Evolutionary conservation across 768 basidiomycete species (phyloP).

Genomic region (Boletus rubroflammeus): DNA sequence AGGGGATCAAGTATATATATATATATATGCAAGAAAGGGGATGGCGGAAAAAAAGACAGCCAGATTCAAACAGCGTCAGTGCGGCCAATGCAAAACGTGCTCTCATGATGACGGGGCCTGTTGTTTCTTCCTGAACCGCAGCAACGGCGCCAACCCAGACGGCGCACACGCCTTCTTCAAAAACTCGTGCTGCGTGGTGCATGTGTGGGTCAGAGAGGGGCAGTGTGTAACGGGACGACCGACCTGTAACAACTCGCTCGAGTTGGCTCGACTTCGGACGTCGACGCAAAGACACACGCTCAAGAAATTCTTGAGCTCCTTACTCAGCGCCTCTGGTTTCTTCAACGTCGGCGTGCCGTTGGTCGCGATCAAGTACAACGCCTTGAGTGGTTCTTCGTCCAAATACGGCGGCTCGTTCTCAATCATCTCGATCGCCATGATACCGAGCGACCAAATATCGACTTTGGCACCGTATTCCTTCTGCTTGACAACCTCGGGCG

Average conservation of each 20-base stretch:
- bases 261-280: conserved; percentile 88
- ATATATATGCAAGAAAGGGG: conserved; percentile 22
- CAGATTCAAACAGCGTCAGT: background rate
- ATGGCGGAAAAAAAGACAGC: background rate
- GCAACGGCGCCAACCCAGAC: conserved; percentile 77
- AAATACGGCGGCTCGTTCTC: conserved; percentile 96
- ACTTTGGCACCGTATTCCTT: conserved; percentile 97
- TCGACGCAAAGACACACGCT: conserved; percentile 99
- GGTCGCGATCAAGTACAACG: conserved; percentile 93
- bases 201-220: background rate
- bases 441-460: conserved; percentile 95
- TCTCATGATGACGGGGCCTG: conserved; percentile 35
- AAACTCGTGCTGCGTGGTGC: conserved; percentile 82
- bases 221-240: conserved; percentile 22
- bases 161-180: conserved; percentile 83
- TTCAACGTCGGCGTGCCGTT: conserved; percentile 98
- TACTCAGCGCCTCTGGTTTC: conserved; percentile 87
- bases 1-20: conserved; percentile 3
- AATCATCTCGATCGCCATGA: conserved; percentile 99
- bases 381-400: conserved; percentile 93
- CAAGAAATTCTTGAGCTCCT: conserved; percentile 92
- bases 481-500: conserved; percentile 96
- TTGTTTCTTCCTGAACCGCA: conserved; percentile 77
- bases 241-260: conserved; percentile 80
- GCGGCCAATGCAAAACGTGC: background rate